phyloP scores from a whole-genome alignment of 1,139 yeast species.

The Nematodospora anomalae region DNA sequence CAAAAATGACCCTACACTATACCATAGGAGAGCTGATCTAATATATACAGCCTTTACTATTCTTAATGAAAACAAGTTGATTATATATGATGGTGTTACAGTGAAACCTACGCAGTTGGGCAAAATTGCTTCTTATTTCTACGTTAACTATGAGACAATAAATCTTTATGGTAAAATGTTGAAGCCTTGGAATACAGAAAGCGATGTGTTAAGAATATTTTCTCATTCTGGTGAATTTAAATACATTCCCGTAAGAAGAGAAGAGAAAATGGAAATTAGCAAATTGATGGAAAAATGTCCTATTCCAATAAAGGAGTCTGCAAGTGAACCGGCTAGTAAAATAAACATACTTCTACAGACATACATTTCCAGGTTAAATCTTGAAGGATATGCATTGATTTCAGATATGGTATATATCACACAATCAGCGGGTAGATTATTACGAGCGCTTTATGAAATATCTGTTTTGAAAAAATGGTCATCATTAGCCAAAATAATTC shows the following conservation, averaged over 20 bases:
- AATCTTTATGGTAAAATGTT: conserved; percentile 58
- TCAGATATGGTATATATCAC: conserved; percentile 93
- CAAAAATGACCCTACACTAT: conserved; percentile 39
- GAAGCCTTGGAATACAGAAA: conserved; percentile 63
- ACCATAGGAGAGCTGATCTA: conserved; percentile 61
- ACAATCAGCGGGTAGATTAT: conserved; percentile 88
- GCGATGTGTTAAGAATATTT: conserved; percentile 77
- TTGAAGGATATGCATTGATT: conserved; percentile 89
- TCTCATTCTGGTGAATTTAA: conserved; percentile 83
- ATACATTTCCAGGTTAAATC: conserved; percentile 68
- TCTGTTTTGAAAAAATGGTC: conserved; percentile 76
- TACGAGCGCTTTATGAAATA: conserved; percentile 84
- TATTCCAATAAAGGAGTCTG: conserved; percentile 74
- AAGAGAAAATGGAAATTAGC: conserved; percentile 76
- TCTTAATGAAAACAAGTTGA: conserved; percentile 54
- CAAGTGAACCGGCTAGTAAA: conserved; percentile 76
- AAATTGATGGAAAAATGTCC: conserved; percentile 78
- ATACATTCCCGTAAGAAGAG: conserved; percentile 80
- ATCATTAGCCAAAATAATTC: conserved; percentile 52
- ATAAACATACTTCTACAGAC: conserved; percentile 80
- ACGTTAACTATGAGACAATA: conserved; percentile 75
- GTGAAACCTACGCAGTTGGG: conserved; percentile 73
- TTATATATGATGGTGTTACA: conserved; percentile 51
- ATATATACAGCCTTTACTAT: conserved; percentile 72
- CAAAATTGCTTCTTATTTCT: conserved; percentile 81